Percentiles rank a stretch among this genome's conserved stretches.
Conservation (phyloP, 1,284 basidiomycete species). For the Ceratobasidium sp. region DNA sequence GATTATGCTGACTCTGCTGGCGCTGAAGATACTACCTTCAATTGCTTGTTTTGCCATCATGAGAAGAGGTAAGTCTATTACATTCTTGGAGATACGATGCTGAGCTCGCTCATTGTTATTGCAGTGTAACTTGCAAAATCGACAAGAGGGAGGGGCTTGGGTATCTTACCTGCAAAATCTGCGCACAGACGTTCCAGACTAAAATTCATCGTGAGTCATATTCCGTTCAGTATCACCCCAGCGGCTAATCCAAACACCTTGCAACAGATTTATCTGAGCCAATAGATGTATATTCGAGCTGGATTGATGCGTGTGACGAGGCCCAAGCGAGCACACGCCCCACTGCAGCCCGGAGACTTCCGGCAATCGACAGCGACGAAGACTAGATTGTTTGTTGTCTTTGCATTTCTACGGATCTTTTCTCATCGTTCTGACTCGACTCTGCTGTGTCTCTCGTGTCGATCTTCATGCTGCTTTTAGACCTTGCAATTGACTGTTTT, state of each 20-base stretch:
- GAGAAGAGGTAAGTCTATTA: conserved; percentile 67
- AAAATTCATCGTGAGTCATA: conserved; percentile 84
- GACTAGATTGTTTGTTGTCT: conserved; percentile 21
- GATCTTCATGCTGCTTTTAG: conserved; percentile 27
- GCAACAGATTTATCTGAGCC: conserved; percentile 84
- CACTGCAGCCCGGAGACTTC: conserved; percentile 26
- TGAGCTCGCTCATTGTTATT: background rate
- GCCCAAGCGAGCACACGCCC: conserved; percentile 64
- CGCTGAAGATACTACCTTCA: conserved; percentile 54
- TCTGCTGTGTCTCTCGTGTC: background rate
- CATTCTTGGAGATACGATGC: background rate
- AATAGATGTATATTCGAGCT: conserved; percentile 91
- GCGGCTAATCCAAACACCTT: conserved; percentile 52
- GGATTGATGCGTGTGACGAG: conserved; percentile 92
- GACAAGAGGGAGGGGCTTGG: conserved; percentile 87
- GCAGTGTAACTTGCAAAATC: conserved; percentile 82
- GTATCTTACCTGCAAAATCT: conserved; percentile 81
- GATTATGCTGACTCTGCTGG: background rate
- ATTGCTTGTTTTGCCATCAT: conserved; percentile 87
- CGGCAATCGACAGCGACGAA: conserved; percentile 47
- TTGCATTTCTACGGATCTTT: background rate
- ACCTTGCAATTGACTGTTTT: conserved; percentile 37
- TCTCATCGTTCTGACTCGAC: background rate
- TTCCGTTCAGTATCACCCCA: conserved; percentile 1
- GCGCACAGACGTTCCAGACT: conserved; percentile 85